Conservation (phyloP, 2,329 filamentous ascomycete genomes). For the Arthrocladium fulminans region DNA sequence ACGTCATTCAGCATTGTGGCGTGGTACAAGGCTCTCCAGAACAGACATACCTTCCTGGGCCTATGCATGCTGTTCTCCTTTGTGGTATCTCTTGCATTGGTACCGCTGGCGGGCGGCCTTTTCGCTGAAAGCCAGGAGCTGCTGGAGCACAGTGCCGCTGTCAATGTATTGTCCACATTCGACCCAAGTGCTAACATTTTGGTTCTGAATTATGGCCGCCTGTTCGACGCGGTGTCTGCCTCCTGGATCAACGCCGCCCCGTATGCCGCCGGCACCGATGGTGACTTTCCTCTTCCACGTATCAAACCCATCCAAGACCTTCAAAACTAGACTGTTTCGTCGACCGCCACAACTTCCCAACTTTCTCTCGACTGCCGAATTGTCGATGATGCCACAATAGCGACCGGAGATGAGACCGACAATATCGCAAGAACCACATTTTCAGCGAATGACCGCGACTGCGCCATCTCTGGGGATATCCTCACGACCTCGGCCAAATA, state of each 20-base stretch:
- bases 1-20: constrained; percentile 5
- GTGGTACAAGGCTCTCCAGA: constrained; percentile 6
- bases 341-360: background rate
- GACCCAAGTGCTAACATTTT: background rate
- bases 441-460: constrained; percentile 6
- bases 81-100: constrained; percentile 7
- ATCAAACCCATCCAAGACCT: background rate
- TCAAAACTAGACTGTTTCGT: constrained; percentile 2
- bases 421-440: background rate
- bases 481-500: background rate
- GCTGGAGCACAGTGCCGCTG: background rate
- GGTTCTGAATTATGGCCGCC: background rate
- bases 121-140: constrained; percentile 4
- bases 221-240: constrained; percentile 3
- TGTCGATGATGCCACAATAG: background rate
- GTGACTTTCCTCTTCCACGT: constrained; percentile 4
- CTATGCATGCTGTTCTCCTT: constrained; percentile 7
- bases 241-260: constrained; percentile 5
- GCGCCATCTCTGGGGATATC: constrained; percentile 3
- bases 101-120: constrained; percentile 4
- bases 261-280: constrained; percentile 4
- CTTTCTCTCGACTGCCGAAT: constrained; percentile 5
- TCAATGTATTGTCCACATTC: constrained; percentile 7
- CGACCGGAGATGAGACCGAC: background rate
- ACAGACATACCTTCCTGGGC: constrained; percentile 6